These are phyloP conservation scores for Fraxinus platypoda DNA, from an alignment of 305 asterid genomes.

Conservation along the genomic window DNA sequence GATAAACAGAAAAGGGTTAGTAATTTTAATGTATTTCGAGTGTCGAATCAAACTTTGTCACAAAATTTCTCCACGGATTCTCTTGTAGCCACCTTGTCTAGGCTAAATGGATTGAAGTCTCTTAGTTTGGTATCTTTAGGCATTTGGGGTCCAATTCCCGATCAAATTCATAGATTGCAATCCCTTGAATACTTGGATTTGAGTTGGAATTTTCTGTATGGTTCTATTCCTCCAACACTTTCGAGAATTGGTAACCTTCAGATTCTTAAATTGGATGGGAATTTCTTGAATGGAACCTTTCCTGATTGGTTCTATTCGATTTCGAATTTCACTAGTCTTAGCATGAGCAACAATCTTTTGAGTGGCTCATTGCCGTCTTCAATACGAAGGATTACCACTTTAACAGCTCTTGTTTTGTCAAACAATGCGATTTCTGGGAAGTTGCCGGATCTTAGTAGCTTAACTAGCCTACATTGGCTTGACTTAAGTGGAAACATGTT, in stretches of 20 bases:
- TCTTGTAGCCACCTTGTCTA: conserved; percentile 50
- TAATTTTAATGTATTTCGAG: conserved; percentile 37
- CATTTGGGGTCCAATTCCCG: conserved; percentile 60
- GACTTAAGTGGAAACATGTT: conserved; percentile 51
- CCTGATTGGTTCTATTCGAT: conserved; percentile 46
- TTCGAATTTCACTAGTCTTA: conserved; percentile 45
- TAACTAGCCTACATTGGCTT: conserved; percentile 34
- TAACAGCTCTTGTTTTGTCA: conserved; percentile 44
- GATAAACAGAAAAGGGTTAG: conserved; percentile 30
- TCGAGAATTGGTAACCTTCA: conserved; percentile 43
- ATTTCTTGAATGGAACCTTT: conserved; percentile 50
- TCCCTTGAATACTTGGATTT: conserved; percentile 53
- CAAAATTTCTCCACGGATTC: conserved; percentile 62
- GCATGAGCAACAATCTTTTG: conserved; percentile 42
- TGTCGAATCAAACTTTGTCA: conserved; percentile 37
- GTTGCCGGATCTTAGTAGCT: conserved; percentile 40
- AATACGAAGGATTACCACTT: conserved; percentile 23
- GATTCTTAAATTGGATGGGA: conserved; percentile 50
- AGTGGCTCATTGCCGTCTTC: conserved; percentile 44
- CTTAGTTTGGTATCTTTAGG: conserved; percentile 53
- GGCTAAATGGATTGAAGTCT: conserved; percentile 46
- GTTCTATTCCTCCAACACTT: conserved; percentile 43
- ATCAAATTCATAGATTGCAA: conserved; percentile 46
- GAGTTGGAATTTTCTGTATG: conserved; percentile 58
- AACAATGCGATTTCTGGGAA: conserved; percentile 42